Evolutionary conservation across 768 basidiomycete species (phyloP).

Genomic region (Phaffia tasmanica): DNA sequence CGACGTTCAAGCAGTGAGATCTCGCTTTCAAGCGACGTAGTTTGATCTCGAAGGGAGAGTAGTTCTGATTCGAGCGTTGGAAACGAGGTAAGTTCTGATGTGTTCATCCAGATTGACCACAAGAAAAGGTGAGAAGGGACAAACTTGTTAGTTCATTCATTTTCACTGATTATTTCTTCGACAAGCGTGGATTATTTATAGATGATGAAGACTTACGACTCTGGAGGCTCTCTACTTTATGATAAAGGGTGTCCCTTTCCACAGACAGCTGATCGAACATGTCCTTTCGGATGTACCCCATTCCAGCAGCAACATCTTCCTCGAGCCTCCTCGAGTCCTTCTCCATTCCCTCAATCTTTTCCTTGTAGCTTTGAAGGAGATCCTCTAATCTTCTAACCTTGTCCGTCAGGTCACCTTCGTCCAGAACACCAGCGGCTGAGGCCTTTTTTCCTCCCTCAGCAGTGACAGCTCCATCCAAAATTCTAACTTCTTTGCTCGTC

Average conservation of each 20-base stretch:
- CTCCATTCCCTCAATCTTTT: constrained; percentile 9
- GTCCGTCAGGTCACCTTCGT: neutral
- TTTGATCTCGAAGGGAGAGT: neutral
- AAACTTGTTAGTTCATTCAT: neutral
- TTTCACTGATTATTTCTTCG: neutral
- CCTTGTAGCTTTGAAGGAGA: constrained; percentile 11
- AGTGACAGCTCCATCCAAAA: neutral
- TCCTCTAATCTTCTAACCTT: constrained; percentile 1
- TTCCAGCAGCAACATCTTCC: neutral
- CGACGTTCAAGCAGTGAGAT: constrained; percentile 54
- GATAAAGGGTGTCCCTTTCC: neutral
- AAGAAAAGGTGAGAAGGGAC: too few relatives aligned
- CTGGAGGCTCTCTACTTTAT: neutral
- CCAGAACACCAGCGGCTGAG: neutral
- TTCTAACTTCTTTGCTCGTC: constrained; percentile 7
- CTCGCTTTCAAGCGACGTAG: constrained; percentile 1
- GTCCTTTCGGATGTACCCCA: constrained; percentile 6
- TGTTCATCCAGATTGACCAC: neutral
- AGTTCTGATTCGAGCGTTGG: neutral
- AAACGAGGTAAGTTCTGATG: neutral
- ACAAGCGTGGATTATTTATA: neutral
- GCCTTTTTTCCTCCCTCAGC: neutral
- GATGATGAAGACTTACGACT: neutral
- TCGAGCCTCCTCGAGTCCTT: constrained; percentile 7
- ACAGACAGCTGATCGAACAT: neutral